These are phyloP conservation scores for Haberlea rhodopensis DNA, from an alignment of 257 asterid species.

Conservation along the genomic window DNA sequence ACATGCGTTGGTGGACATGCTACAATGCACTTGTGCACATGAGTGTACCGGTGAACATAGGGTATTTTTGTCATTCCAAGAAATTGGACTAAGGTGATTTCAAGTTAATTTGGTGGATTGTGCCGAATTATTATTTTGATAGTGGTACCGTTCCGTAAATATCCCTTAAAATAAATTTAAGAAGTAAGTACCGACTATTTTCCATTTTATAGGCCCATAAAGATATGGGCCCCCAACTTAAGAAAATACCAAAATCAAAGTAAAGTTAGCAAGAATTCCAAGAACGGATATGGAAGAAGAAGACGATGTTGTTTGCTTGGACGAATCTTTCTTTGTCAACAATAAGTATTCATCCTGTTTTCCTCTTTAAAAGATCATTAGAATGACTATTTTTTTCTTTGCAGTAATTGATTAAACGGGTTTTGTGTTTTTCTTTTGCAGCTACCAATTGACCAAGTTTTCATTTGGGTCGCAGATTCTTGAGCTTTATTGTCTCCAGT, in stretches of 20 bases:
- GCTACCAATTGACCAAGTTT: constrained; percentile 72
- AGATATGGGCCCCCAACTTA: not conserved
- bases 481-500: constrained; percentile 75
- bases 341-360: constrained; percentile 44
- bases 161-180: too few relatives aligned
- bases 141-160: too few relatives aligned
- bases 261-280: not conserved
- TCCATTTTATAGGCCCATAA: not conserved
- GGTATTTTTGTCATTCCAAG: too few relatives aligned
- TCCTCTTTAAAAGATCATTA: too few relatives aligned
- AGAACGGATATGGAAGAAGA: constrained; percentile 36
- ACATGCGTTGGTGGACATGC: too few relatives aligned
- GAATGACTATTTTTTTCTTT: not conserved
- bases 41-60: too few relatives aligned
- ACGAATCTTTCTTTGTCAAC: constrained; percentile 77
- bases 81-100: too few relatives aligned
- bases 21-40: too few relatives aligned
- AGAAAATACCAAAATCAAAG: not conserved
- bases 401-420: not conserved
- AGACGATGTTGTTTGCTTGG: constrained; percentile 68
- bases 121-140: too few relatives aligned
- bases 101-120: too few relatives aligned
- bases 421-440: constrained; percentile 31
- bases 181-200: too few relatives aligned
- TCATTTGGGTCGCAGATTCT: constrained; percentile 73